phyloP scores from a whole-genome alignment of 2,329 filamentous ascomycete species.

The Aureobasidium sp. region DNA sequence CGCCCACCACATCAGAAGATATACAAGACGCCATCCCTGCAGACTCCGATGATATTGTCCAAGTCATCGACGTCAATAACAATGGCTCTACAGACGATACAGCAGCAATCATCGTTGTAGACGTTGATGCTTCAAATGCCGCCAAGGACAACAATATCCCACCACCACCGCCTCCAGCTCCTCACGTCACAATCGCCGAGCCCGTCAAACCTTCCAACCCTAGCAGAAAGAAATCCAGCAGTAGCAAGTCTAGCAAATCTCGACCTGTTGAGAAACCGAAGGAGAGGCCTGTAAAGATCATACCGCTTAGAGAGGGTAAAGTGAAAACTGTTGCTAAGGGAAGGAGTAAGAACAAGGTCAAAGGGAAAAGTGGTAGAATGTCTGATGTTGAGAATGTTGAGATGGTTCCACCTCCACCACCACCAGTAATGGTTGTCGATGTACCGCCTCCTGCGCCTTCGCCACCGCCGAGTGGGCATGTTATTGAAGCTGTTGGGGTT shows the following conservation, averaged over 20 bases:
- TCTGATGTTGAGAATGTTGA: background rate
- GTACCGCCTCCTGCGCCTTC: background rate
- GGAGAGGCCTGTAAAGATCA: background rate
- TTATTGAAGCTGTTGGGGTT: background rate
- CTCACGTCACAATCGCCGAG: background rate
- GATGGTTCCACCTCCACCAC: background rate
- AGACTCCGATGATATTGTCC: background rate
- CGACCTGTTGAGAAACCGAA: background rate
- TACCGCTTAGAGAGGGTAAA: background rate
- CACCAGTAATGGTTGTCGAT: background rate
- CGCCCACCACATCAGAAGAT: background rate
- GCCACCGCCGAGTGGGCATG: background rate
- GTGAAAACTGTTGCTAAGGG: background rate
- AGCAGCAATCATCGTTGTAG: background rate
- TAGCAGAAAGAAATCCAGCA: background rate
- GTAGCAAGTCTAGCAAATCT: background rate
- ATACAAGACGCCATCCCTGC: background rate
- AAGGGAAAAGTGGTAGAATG: background rate
- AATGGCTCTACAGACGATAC: background rate
- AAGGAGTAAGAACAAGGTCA: background rate
- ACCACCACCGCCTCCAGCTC: background rate
- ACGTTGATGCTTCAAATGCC: background rate
- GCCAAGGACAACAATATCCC: background rate
- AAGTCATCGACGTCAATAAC: background rate
- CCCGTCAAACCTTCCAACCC: background rate